Evolutionary conservation across 306 rosid genomes (phyloP), one percentile per base, ranked within the genome.

Genomic region (Citrullus colocynthis): DNA sequence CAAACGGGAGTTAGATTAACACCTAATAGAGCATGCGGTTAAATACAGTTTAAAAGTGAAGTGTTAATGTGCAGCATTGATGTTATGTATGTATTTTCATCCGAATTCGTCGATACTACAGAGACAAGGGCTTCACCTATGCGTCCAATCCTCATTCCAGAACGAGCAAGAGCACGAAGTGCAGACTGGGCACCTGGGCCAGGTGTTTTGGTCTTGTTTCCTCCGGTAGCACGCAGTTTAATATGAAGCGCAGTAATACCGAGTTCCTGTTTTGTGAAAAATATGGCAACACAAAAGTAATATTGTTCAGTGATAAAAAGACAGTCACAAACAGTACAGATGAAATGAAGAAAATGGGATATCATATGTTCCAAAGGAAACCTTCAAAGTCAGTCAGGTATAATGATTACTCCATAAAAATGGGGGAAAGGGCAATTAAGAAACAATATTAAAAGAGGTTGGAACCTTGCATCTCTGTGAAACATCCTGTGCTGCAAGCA

Each of bases 131-230:
- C 11, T 41, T 75, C 80, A 90, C 94, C 94, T 80, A 90, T 90
- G 6, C 94, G 90, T 12, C 94, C 94, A 81, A 90, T 88, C 65
- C 89, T 86, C 94, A 90, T 90, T 62, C 94, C 91, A 57, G 91
- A 88, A 15, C 94, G 89, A 75, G 94, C 91, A 78, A 90, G 88
- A 16, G 94, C 94, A 15, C 91, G 87, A 0, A 90, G 94, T 52
- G 94, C 94, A 65, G 91, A 87, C 82, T 90, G 94, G 66, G 94
- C 91, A 78, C 94, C 94, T 2, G 94, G 94, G 36, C 94, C 94
- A 0, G 94, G 94, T 39, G 94, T 88, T 55, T 90, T 88, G 5
- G 91, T 88, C 87, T 90, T 90, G 87, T 90, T 90, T 44, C 94
- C 94, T 58, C 94, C 94, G 0, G 91, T 90, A 12, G 94, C 91